phyloP scores from a whole-genome alignment of 371 early-diverging fungal species.

The Dentiscutata heterogama region DNA sequence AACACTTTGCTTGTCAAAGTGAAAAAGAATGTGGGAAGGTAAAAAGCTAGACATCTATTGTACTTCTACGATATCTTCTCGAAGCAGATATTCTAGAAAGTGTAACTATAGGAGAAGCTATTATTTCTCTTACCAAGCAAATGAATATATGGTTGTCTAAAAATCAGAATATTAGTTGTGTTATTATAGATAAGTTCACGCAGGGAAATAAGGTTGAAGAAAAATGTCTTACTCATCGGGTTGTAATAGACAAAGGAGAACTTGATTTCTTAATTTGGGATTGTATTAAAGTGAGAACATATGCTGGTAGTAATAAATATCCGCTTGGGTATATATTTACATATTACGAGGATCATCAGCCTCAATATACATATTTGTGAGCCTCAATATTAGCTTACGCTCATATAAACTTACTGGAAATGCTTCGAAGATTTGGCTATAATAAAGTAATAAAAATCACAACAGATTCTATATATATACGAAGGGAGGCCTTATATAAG shows the following conservation, averaged over 20 bases:
- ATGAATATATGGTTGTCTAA: slow-evolving; percentile 18
- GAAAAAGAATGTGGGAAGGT: background rate
- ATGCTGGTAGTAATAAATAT: slow-evolving; percentile 18
- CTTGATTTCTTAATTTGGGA: background rate
- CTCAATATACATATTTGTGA: background rate
- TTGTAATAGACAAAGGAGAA: slow-evolving; percentile 27
- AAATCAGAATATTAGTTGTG: slow-evolving; percentile 26
- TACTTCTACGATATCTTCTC: slow-evolving; percentile 17
- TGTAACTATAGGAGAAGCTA: slow-evolving; percentile 27
- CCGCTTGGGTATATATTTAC: slow-evolving; percentile 20
- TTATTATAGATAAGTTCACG: slow-evolving; percentile 10
- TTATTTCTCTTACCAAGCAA: slow-evolving; percentile 34
- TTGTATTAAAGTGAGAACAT: slow-evolving; percentile 18
- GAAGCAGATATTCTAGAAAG: slow-evolving; percentile 14
- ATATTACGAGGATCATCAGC: background rate
- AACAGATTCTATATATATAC: too few relatives aligned
- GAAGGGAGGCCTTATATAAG: too few relatives aligned
- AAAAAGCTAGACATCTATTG: background rate
- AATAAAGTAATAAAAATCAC: too few relatives aligned
- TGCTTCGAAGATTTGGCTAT: too few relatives aligned
- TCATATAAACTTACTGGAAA: too few relatives aligned
- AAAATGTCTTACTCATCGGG: background rate
- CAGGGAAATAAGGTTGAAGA: slow-evolving; percentile 23
- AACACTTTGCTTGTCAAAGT: background rate
- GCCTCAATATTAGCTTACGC: slow-evolving; percentile 21